Base-by-base conservation (phyloP, 1,284 basidiomycete genomes). In the Mycosarcoma maydis region DNA sequence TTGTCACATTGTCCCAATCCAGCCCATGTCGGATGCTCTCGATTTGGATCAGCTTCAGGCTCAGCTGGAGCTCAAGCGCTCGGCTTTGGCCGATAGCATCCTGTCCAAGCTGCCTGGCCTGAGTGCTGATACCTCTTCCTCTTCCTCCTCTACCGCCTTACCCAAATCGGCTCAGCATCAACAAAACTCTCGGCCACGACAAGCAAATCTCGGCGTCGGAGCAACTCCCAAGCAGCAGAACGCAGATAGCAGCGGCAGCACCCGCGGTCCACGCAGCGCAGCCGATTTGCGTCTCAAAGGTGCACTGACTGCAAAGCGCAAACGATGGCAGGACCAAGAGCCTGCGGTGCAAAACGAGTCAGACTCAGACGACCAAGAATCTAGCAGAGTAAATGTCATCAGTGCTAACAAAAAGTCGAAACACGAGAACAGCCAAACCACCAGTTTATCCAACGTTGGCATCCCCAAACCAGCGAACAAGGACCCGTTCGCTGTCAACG, bases 21-120 rank as follows among this genome's bases (percentile, higher is more conserved):
- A n/a, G n/a, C n/a, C 1, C 29, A 64, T 64, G 67, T 39, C 60
- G 9, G 51, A 59, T 16, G 23, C 49, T 9, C 53, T 75, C 32
- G 78, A 80, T 37, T 47, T 78, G 24, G 49, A 59, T 11, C 71
- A 64, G 47, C 64, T 80, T 16, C 76, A 77, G 61, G 72, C 71
- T 22, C 72, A 78, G 67, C 59, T 80, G 39, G 72, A 76, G 51
- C 62, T 72, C 39, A 61, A 74, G 26, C 73, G 76, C 22, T 67
- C 75, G 1, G 64, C 60, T 17, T 56, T 80, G 22, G 72, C 77
- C 8, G 72, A 77, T 19, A 61, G 70, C 37, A 80, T 80, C 33
- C 49, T 78, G 4, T 56, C 69, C 43, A 70, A 72, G 36, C 58
- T 78, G 10, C 72, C 74, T 4, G 39, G 37, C 8, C 36, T 61